These are phyloP conservation scores for Heterococcus sp. DNA, from an alignment of 108 stramenopile species.

Conservation along the genomic window DNA sequence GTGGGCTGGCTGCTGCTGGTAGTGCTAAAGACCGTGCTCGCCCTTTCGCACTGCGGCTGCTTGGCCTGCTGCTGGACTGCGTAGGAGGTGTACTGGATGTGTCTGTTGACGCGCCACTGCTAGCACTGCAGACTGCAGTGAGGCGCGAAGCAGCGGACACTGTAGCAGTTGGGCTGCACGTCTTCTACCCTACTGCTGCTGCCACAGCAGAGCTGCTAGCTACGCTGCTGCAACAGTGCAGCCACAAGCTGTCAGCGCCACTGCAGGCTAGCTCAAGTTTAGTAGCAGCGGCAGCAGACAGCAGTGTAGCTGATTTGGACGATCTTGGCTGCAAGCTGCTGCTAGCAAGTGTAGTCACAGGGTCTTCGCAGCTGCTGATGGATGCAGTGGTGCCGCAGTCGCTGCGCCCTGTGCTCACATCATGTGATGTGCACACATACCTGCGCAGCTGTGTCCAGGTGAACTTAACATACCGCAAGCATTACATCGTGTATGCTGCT, in stretches of 20 bases:
- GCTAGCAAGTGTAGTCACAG: conserved; percentile 11
- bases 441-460: no score
- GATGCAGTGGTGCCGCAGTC: conserved; percentile 23
- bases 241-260: not conserved
- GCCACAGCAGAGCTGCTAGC: conserved; percentile 10
- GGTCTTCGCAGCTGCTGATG: conserved; percentile 14
- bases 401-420: conserved; percentile 9
- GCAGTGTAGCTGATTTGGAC: conserved; percentile 24
- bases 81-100: conserved; percentile 21
- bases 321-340: conserved; percentile 25
- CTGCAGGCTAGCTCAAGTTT: no score
- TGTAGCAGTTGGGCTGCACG: conserved; percentile 14
- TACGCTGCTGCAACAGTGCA: not conserved
- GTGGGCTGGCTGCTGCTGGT: conserved; percentile 8
- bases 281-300: not conserved
- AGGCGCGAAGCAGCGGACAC: conserved; percentile 27
- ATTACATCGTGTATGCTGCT: no score
- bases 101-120: not conserved
- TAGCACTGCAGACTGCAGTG: not conserved
- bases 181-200: conserved; percentile 12
- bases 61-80: conserved; percentile 24
- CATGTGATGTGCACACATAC: conserved; percentile 21
- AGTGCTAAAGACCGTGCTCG: not conserved
- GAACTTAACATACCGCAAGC: no score
- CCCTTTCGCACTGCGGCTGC: conserved; percentile 19